Conservation (phyloP, 2,329 filamentous ascomycete species). For the Ceratocystiopsis sp. region DNA sequence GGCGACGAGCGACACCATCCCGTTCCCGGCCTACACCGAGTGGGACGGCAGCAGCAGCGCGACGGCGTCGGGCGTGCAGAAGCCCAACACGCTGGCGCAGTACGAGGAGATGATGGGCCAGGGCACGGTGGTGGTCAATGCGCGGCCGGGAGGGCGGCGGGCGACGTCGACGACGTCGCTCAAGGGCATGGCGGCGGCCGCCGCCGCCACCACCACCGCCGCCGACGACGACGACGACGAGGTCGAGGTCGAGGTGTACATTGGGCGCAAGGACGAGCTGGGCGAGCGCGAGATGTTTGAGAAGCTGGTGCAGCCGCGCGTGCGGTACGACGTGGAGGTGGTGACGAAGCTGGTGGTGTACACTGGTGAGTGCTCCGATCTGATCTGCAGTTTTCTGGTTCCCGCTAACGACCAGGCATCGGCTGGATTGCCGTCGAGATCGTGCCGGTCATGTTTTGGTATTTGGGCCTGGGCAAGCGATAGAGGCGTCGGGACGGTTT, state of each 20-base stretch:
- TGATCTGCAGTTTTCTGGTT: neutral
- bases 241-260: conserved; percentile 19
- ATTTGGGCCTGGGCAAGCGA: conserved; percentile 25
- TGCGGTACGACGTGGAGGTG: conserved; percentile 96
- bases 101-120: conserved; percentile 62
- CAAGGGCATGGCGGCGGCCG: neutral
- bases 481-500: too few relatives aligned
- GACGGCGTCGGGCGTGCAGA: conserved; percentile 27
- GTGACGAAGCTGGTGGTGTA: conserved; percentile 95
- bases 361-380: conserved; percentile 43
- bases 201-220: conserved; percentile 2
- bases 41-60: conserved; percentile 22
- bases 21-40: conserved; percentile 9
- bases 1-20: too few relatives aligned
- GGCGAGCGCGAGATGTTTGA: conserved; percentile 72
- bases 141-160: too few relatives aligned
- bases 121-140: conserved; percentile 27
- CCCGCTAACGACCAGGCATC: conserved; percentile 40
- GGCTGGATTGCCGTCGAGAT: conserved; percentile 62
- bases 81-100: conserved; percentile 33
- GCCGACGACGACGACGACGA: conserved; percentile 7
- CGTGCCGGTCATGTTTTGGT: conserved; percentile 57
- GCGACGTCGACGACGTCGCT: neutral
- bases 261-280: conserved; percentile 30
- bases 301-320: conserved; percentile 66